These are phyloP conservation scores for Cutaneotrichosporon curvatum DNA, from an alignment of 1,284 basidiomycete genomes.

Conservation along the genomic window DNA sequence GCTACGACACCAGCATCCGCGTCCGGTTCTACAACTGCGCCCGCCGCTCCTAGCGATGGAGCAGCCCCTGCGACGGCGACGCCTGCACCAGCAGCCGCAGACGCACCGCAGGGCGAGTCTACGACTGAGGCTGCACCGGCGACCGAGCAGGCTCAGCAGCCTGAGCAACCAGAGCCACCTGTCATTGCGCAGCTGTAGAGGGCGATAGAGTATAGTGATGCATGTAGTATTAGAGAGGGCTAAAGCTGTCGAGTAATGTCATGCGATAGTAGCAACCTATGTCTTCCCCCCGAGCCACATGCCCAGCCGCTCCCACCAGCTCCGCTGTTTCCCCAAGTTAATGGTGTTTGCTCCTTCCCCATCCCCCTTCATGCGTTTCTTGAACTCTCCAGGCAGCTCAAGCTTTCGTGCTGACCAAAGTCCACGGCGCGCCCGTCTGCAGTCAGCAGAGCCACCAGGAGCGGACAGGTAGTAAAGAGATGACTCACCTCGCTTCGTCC, in stretches of 20 bases:
- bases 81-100: neutral
- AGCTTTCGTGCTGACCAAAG: constrained; percentile 59
- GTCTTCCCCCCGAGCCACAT: constrained; percentile 17
- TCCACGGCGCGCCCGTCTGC: constrained; percentile 55
- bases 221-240: constrained; percentile 5
- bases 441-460: constrained; percentile 5
- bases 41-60: neutral
- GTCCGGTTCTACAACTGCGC: neutral
- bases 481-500: constrained; percentile 59
- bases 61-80: neutral
- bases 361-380: constrained; percentile 52
- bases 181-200: constrained; percentile 11
- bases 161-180: neutral
- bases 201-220: neutral
- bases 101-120: neutral
- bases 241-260: neutral
- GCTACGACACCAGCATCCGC: neutral
- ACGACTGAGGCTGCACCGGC: neutral
- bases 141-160: neutral
- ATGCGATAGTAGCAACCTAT: neutral
- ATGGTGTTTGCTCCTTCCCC: constrained; percentile 4
- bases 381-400: constrained; percentile 73
- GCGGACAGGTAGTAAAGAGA: neutral
- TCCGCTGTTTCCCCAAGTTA: neutral
- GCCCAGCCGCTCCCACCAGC: constrained; percentile 12